These are phyloP conservation scores for Nannizziopsis barbatae DNA, from an alignment of 2,329 filamentous ascomycete genomes.

Conservation along the genomic window DNA sequence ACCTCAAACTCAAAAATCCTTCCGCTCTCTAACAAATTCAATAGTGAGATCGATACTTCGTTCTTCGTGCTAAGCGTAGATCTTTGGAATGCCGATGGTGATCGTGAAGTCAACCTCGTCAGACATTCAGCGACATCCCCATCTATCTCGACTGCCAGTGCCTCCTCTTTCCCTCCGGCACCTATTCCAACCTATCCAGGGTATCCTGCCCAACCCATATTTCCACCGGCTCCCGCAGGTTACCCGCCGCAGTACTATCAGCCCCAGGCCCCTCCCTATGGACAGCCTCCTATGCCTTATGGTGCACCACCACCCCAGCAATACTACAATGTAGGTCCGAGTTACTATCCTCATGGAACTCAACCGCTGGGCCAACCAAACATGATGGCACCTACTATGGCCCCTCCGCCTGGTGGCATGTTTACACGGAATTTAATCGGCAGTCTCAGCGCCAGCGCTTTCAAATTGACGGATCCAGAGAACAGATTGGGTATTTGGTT, in stretches of 20 bases:
- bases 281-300: conserved; percentile 23
- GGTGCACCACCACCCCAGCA: conserved; percentile 20
- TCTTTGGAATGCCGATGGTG: conserved; percentile 52
- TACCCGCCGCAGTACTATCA: conserved; percentile 32
- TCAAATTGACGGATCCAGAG: conserved; percentile 64
- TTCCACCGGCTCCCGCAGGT: conserved; percentile 10
- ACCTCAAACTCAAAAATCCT: conserved; percentile 31
- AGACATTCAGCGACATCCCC: conserved; percentile 55
- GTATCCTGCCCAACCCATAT: conserved; percentile 19
- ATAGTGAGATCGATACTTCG: conserved; percentile 56
- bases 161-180: conserved; percentile 59
- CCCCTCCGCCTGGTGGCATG: conserved; percentile 58
- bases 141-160: conserved; percentile 70
- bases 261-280: conserved; percentile 15
- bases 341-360: conserved; percentile 9
- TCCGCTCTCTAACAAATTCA: conserved; percentile 35
- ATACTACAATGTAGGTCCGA: conserved; percentile 21
- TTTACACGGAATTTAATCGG: conserved; percentile 93
- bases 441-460: conserved; percentile 78
- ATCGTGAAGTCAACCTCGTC: conserved; percentile 56
- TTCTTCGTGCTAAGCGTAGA: conserved; percentile 61
- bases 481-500: conserved; percentile 92
- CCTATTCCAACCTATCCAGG: conserved; percentile 28
- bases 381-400: conserved; percentile 20
- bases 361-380: conserved; percentile 10